A percentile compares a stretch with the other conserved stretches of the same genome.
These are phyloP conservation scores for Lolium multiflorum DNA, from an alignment of 176 grass and related monocot genomes.

Conservation along the genomic window DNA sequence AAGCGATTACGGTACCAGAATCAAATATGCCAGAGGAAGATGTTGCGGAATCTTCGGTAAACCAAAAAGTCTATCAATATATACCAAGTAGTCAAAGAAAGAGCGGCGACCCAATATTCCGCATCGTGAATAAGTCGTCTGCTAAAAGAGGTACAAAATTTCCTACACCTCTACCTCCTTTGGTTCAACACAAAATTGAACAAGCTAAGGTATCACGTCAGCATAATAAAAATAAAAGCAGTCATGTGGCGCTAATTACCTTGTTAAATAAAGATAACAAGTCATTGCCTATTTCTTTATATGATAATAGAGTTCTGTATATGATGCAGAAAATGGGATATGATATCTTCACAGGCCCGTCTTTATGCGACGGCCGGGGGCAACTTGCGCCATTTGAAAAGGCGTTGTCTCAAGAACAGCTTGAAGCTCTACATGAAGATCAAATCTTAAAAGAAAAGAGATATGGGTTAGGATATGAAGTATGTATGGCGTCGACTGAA, in stretches of 20 bases:
- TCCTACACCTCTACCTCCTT: neutral
- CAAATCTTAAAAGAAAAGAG: neutral
- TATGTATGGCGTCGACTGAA: too few species aligned
- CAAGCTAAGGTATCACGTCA: neutral
- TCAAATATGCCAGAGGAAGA: accelerated
- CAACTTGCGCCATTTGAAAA: too few species aligned
- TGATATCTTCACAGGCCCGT: too few species aligned
- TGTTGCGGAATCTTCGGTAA: neutral
- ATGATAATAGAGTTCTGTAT: too few species aligned
- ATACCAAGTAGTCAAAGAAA: neutral
- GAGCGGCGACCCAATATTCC: neutral
- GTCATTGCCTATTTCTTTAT: too few species aligned
- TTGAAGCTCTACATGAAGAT: too few species aligned
- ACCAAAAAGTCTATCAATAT: neutral
- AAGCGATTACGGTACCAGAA: accelerated
- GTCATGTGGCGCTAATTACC: too few species aligned
- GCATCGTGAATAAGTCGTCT: neutral
- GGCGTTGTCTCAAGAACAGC: too few species aligned
- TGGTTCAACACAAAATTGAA: neutral
- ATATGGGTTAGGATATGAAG: too few species aligned
- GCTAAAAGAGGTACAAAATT: neutral
- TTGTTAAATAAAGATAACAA: too few species aligned
- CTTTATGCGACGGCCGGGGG: too few species aligned
- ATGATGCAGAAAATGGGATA: too few species aligned
- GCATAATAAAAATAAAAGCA: neutral